Percentiles rank a stretch among this genome's conserved stretches.
These are phyloP conservation scores for Suillus americanus DNA, from an alignment of 768 basidiomycete genomes.

Conservation along the genomic window DNA sequence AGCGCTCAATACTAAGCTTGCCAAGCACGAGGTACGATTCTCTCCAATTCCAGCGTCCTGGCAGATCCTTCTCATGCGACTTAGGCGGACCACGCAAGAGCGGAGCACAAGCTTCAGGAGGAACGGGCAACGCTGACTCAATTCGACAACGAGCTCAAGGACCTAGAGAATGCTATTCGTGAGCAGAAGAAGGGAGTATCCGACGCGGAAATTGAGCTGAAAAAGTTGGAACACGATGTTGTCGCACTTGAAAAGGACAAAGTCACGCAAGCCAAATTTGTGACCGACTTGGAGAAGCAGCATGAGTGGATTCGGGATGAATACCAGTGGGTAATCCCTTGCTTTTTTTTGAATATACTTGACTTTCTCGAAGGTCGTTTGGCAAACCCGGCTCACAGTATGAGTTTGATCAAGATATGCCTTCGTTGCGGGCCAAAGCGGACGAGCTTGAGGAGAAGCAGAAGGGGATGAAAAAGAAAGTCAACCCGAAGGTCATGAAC, in stretches of 20 bases:
- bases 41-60: not conserved
- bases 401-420: conserved; percentile 73
- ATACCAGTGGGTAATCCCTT: conserved; percentile 59
- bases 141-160: conserved; percentile 86
- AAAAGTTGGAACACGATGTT: conserved; percentile 71
- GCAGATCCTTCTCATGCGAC: not conserved
- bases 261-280: conserved; percentile 46
- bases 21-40: conserved; percentile 22
- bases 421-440: conserved; percentile 58
- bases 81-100: conserved; percentile 59
- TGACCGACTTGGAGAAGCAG: conserved; percentile 73
- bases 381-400: conserved; percentile 80
- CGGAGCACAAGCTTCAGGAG: conserved; percentile 71
- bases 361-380: conserved; percentile 58
- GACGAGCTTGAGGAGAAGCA: conserved; percentile 75
- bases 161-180: conserved; percentile 80
- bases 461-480: conserved; percentile 89
- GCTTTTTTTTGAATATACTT: conserved; percentile 1
- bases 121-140: conserved; percentile 86
- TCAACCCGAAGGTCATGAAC: conserved; percentile 93
- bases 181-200: conserved; percentile 70
- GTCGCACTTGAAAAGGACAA: conserved; percentile 64
- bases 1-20: conserved; percentile 52
- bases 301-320: conserved; percentile 90
- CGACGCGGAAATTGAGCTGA: conserved; percentile 64